phyloP scores from a whole-genome alignment of 768 basidiomycete genomes.

The Suillus sp. region DNA sequence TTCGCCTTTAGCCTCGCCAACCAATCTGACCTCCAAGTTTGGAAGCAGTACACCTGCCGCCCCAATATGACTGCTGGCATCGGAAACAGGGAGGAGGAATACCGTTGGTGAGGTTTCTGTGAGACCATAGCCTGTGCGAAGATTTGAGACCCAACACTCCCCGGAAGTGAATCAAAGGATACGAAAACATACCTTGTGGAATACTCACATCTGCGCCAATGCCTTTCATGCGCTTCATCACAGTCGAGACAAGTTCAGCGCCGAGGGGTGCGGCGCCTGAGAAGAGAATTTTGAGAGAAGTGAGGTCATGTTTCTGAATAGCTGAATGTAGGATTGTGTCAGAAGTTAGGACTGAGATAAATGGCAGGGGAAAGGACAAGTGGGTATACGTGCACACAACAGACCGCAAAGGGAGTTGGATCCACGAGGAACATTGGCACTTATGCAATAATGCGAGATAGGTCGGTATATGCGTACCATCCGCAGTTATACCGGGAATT shows the following conservation, averaged over 20 bases:
- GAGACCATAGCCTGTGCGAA: slow-evolving; percentile 63
- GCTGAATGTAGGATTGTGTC: slow-evolving; percentile 37
- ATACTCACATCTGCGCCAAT: slow-evolving; percentile 45
- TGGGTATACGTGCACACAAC: background rate
- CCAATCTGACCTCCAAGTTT: slow-evolving; percentile 73
- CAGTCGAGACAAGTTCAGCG: slow-evolving; percentile 55
- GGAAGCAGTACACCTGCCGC: slow-evolving; percentile 72
- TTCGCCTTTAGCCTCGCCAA: slow-evolving; percentile 62
- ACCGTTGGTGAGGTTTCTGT: slow-evolving; percentile 83
- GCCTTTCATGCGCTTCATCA: slow-evolving; percentile 41
- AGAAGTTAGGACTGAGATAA: background rate
- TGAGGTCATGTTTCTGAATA: slow-evolving; percentile 67
- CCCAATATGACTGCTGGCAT: slow-evolving; percentile 54
- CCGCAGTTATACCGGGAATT: background rate
- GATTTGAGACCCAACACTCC: background rate
- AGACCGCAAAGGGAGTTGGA: background rate
- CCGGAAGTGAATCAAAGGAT: background rate
- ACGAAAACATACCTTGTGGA: slow-evolving; percentile 48
- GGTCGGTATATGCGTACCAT: background rate
- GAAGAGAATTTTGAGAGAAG: slow-evolving; percentile 55
- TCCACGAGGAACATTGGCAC: background rate
- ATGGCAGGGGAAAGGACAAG: background rate
- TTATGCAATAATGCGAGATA: background rate
- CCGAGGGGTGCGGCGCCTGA: slow-evolving; percentile 86
- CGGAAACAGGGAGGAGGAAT: slow-evolving; percentile 50